Evolutionary conservation across 164 flowering plant genomes (phyloP).

Genomic region (Warburgia ugandensis): DNA sequence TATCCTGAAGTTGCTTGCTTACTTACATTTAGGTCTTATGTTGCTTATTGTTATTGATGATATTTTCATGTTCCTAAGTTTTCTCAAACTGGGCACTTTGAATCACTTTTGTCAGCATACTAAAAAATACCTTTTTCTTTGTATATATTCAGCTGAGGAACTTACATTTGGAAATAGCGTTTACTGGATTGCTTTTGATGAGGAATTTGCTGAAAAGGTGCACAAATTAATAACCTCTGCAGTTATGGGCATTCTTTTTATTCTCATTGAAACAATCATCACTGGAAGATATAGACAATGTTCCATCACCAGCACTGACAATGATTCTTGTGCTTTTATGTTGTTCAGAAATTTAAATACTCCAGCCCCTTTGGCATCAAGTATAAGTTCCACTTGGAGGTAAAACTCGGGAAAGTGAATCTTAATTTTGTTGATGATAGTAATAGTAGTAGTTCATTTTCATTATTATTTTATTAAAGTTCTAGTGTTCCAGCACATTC

Average conservation of each 20-base stretch:
- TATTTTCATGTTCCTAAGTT: no score
- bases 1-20: no score
- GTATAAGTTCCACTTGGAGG: conserved; percentile 95
- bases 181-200: conserved; percentile 83
- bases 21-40: no score
- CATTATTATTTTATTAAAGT: no score
- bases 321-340: conserved; percentile 4
- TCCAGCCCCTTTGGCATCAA: conserved; percentile 85
- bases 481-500: no score
- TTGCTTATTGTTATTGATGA: no score
- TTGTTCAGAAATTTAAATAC: conserved; percentile 71
- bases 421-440: no score
- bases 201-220: conserved; percentile 73
- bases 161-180: conserved; percentile 81
- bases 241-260: neutral
- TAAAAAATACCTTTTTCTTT: neutral
- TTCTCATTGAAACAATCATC: no score
- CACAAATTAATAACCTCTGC: neutral
- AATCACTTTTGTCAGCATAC: neutral
- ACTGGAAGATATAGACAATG: no score
- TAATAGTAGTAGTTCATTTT: no score
- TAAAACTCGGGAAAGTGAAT: conserved; percentile 15
- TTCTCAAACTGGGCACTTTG: no score
- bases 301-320: neutral
- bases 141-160: conserved; percentile 80